Evolutionary conservation across 768 basidiomycete genomes (phyloP).

Genomic region (Dentipellis sp.): DNA sequence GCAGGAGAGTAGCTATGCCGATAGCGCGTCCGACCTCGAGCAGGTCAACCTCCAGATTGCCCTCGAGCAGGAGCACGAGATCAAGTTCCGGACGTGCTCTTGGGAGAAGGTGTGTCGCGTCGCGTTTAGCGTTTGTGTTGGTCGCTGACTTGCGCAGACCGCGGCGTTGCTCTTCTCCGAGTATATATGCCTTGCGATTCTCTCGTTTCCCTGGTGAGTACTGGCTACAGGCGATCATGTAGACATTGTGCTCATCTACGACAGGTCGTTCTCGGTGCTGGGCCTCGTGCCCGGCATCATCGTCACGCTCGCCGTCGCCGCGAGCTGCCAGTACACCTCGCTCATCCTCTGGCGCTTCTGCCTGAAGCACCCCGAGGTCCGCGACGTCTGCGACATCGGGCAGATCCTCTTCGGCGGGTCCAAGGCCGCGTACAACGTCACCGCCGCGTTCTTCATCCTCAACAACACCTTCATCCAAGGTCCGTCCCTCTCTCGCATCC

Average conservation of each 20-base stretch:
- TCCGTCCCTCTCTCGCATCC: too few relatives aligned
- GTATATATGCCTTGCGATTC: conserved; percentile 34
- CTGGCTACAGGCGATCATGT: background rate
- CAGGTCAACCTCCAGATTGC: background rate
- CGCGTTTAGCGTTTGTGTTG: background rate
- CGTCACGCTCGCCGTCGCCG: conserved; percentile 31
- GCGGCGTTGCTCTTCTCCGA: conserved; percentile 36
- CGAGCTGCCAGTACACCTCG: conserved; percentile 34
- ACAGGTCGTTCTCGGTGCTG: conserved; percentile 35
- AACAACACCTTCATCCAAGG: conserved; percentile 52
- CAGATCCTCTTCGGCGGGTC: conserved; percentile 38
- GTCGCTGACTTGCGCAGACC: conserved; percentile 21
- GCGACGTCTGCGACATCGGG: conserved; percentile 44
- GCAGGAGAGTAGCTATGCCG: too few relatives aligned
- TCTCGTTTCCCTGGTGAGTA: conserved; percentile 18
- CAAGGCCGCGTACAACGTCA: conserved; percentile 37
- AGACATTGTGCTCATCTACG: background rate
- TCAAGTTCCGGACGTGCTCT: conserved; percentile 33
- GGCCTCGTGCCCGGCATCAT: conserved; percentile 35
- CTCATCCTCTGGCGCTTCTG: conserved; percentile 39
- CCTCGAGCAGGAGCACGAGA: conserved; percentile 22
- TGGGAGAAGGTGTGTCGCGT: conserved; percentile 35
- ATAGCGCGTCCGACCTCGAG: background rate
- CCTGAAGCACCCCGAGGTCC: conserved; percentile 38
- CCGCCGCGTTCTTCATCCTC: conserved; percentile 41